phyloP scores from a whole-genome alignment of 345 rosid genomes.

The Adansonia digitata region DNA sequence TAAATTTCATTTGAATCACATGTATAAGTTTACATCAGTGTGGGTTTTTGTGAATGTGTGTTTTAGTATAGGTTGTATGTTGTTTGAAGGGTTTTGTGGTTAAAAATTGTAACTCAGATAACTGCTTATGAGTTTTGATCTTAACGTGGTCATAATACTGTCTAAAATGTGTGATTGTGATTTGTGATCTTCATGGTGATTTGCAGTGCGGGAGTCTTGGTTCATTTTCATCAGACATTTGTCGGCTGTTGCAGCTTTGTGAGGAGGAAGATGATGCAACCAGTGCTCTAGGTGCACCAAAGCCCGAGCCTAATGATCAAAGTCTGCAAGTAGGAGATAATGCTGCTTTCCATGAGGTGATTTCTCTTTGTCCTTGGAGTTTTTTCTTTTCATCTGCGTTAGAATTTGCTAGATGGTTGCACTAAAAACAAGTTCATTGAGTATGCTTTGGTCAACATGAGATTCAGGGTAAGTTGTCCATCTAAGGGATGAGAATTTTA shows the following conservation, averaged over 20 bases:
- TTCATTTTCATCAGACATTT: constrained; percentile 85
- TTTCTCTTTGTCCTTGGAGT: constrained; percentile 1
- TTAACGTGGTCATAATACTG: not conserved
- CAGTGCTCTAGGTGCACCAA: constrained; percentile 74
- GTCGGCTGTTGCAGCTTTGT: constrained; percentile 79
- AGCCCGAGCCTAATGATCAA: constrained; percentile 87
- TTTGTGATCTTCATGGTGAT: constrained; percentile 15
- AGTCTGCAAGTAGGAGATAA: constrained; percentile 42
- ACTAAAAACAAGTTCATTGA: not conserved
- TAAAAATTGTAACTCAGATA: not conserved
- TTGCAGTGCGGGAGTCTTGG: constrained; percentile 76
- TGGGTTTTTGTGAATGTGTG: not conserved
- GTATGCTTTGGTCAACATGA: not conserved
- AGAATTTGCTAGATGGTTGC: not conserved
- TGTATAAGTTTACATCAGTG: not conserved
- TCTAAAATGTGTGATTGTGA: constrained; percentile 7
- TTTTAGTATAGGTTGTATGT: not conserved
- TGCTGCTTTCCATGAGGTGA: constrained; percentile 60
- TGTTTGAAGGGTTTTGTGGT: not conserved
- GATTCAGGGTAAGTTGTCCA: not conserved
- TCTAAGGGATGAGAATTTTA: not conserved
- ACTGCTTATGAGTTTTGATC: not conserved
- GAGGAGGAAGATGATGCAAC: constrained; percentile 99
- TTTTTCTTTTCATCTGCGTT: not conserved
- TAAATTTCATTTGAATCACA: constrained; percentile 12